Conservation (phyloP, 352 stramenopile genomes). For the Peronospora belbahrii region DNA sequence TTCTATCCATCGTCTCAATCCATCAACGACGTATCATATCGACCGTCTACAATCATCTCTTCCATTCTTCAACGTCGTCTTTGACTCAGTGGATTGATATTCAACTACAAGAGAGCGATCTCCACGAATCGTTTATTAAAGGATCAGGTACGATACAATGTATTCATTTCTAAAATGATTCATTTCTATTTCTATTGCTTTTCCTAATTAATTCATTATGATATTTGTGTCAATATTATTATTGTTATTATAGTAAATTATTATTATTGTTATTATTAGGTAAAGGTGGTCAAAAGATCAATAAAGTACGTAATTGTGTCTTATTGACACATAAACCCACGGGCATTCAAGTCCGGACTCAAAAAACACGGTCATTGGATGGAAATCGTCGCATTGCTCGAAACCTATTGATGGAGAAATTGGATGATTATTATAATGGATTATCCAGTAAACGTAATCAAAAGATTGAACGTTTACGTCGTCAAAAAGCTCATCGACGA, state of each 20-base stretch:
- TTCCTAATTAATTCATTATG: no score
- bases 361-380: conserved; percentile 75
- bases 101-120: conserved; percentile 49
- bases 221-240: no score
- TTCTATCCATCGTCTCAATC: no score
- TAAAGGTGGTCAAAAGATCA: conserved; percentile 88
- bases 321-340: conserved; percentile 79
- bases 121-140: conserved; percentile 82
- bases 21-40: no score
- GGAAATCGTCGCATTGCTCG: conserved; percentile 69
- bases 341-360: conserved; percentile 64
- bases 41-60: background rate
- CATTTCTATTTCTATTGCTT: background rate
- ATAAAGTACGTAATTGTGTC: conserved; percentile 88
- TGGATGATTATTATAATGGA: conserved; percentile 71
- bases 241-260: no score
- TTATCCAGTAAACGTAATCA: conserved; percentile 42
- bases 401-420: conserved; percentile 61
- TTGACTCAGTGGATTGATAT: conserved; percentile 25
- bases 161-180: background rate
- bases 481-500: conserved; percentile 54
- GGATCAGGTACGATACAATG: conserved; percentile 45
- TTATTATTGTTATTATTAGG: conserved; percentile 20
- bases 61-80: background rate
- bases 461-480: conserved; percentile 61